Conservation (phyloP, 345 rosid species). For the Rubroshorea leprosula region DNA sequence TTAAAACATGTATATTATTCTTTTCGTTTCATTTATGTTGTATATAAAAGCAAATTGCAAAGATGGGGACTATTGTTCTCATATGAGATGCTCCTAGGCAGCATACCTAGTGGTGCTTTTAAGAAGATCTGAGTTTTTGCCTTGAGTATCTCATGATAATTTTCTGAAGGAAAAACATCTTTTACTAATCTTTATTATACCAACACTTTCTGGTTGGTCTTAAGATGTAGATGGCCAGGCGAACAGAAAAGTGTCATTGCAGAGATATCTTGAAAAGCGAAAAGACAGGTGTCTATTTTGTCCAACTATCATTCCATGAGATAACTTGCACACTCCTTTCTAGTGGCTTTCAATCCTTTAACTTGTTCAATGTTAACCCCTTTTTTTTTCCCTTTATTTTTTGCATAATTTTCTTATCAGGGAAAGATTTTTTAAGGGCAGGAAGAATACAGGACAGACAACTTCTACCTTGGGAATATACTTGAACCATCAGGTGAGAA, state of each 20-base stretch:
- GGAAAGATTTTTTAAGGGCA: constrained; percentile 50
- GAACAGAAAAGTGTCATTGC: constrained; percentile 58
- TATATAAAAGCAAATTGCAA: too few species aligned
- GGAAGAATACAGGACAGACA: constrained; percentile 46
- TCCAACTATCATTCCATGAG: neutral
- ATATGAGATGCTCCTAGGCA: too few species aligned
- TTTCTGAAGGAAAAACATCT: neutral
- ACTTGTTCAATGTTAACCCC: neutral
- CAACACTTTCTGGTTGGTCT: constrained; percentile 20
- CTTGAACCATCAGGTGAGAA: constrained; percentile 40
- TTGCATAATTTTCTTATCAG: constrained; percentile 24
- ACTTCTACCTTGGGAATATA: constrained; percentile 51
- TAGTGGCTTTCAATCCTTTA: neutral
- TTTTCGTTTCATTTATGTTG: too few species aligned
- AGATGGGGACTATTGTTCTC: too few species aligned
- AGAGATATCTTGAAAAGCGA: constrained; percentile 68
- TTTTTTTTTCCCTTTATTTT: too few species aligned
- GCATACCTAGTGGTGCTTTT: neutral
- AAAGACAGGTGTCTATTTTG: constrained; percentile 97
- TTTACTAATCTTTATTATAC: neutral
- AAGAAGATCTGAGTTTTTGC: neutral
- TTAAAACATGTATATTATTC: too few species aligned
- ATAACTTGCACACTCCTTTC: too few species aligned
- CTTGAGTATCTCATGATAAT: neutral
- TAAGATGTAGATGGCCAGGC: constrained; percentile 67